phyloP scores from a whole-genome alignment of 306 rosid genomes.

The Vigna angularis region DNA sequence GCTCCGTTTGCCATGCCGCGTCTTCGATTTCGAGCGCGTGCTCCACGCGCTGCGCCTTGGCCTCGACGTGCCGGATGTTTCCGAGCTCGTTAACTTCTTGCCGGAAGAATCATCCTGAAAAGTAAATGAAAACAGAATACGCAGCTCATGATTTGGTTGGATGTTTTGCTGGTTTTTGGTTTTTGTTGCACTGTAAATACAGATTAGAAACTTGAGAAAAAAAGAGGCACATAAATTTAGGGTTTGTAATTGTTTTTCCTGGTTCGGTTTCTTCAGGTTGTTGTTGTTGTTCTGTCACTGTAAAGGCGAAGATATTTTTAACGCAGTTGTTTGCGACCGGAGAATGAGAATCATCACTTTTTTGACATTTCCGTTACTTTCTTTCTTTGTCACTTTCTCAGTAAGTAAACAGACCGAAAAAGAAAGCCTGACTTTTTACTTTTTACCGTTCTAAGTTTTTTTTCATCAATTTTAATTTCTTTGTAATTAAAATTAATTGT shows the following conservation, averaged over 20 bases:
- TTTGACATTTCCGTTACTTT: background rate
- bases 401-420: slow-evolving; percentile 38
- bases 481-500: no score
- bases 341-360: slow-evolving; percentile 38
- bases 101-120: slow-evolving; percentile 49
- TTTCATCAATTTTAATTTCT: no score
- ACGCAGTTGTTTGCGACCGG: slow-evolving; percentile 46
- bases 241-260: slow-evolving; percentile 5
- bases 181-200: slow-evolving; percentile 56
- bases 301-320: slow-evolving; percentile 44
- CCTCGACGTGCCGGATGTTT: slow-evolving; percentile 55
- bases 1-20: slow-evolving; percentile 84
- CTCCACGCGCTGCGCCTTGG: slow-evolving; percentile 78
- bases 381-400: background rate
- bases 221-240: slow-evolving; percentile 35
- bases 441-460: background rate
- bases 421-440: no score
- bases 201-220: slow-evolving; percentile 44
- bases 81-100: slow-evolving; percentile 57
- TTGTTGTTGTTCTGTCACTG: slow-evolving; percentile 49
- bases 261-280: slow-evolving; percentile 15
- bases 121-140: background rate
- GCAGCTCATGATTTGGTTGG: slow-evolving; percentile 36
- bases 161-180: slow-evolving; percentile 6
- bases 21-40: slow-evolving; percentile 80